Evolutionary conservation across 2,329 filamentous ascomycete species (phyloP).

Genomic region (Fusarium concolor): DNA sequence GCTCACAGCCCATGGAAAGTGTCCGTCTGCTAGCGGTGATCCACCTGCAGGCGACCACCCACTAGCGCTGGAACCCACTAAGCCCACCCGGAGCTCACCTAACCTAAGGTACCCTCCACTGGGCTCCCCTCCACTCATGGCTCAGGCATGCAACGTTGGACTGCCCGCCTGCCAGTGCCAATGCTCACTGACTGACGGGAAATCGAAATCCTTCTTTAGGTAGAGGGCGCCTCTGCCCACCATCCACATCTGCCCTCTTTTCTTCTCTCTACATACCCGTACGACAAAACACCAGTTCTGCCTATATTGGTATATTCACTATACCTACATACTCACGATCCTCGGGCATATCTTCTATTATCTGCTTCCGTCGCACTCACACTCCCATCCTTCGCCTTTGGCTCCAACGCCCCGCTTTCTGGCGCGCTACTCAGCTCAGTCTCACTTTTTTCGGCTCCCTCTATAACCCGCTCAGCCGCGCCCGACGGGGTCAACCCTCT

Average conservation of each 20-base stretch:
- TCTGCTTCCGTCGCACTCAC: constrained; percentile 24
- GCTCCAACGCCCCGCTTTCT: constrained; percentile 38
- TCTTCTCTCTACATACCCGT: constrained; percentile 27
- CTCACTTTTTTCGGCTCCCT: constrained; percentile 47
- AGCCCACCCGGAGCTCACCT: constrained; percentile 24
- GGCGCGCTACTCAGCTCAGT: constrained; percentile 42
- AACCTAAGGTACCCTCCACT: constrained; percentile 20
- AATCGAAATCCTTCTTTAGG: constrained; percentile 42
- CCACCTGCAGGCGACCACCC: constrained; percentile 47
- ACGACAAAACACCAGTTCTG: constrained; percentile 19
- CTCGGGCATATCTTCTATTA: constrained; percentile 4
- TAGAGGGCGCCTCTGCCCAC: constrained; percentile 44
- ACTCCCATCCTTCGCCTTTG: constrained; percentile 9
- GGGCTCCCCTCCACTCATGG: constrained; percentile 18
- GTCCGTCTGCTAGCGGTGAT: constrained; percentile 42
- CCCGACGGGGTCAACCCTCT: constrained; percentile 41
- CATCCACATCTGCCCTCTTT: constrained; percentile 25
- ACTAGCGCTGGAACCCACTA: constrained; percentile 41
- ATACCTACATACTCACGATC: constrained; percentile 7
- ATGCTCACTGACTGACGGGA: constrained; percentile 7
- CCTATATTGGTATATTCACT: constrained; percentile 6
- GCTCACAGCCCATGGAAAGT: constrained; percentile 16
- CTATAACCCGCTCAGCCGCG: constrained; percentile 41
- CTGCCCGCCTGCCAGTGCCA: constrained; percentile 31
- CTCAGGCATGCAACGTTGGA: constrained; percentile 46